Percentiles rank a stretch among this genome's conserved stretches.
These are phyloP conservation scores for Solanum sejunctum DNA, from an alignment of 257 asterid species.

Conservation along the genomic window DNA sequence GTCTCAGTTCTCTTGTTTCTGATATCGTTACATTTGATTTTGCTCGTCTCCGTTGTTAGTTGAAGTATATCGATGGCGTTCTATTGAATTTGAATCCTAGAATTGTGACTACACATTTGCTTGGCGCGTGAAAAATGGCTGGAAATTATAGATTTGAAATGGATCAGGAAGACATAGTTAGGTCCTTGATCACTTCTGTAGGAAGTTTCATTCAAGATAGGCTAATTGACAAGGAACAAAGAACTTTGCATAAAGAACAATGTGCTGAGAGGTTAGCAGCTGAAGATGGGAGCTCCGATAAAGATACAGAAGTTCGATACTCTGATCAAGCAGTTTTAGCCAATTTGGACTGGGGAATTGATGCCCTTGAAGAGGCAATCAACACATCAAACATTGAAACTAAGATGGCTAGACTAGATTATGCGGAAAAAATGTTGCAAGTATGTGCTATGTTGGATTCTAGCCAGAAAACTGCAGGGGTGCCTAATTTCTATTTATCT, in stretches of 20 bases:
- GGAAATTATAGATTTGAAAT: constrained; percentile 40
- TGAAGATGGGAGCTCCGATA: constrained; percentile 31
- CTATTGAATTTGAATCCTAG: not conserved
- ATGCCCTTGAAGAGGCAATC: constrained; percentile 79
- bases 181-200: constrained; percentile 29
- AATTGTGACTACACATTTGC: not conserved
- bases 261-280: constrained; percentile 83
- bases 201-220: constrained; percentile 59
- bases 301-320: constrained; percentile 38
- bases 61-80: not conserved
- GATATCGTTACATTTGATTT: not conserved
- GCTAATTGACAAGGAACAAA: constrained; percentile 33
- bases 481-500: constrained; percentile 66
- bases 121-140: constrained; percentile 10
- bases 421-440: constrained; percentile 75
- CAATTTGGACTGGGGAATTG: constrained; percentile 82
- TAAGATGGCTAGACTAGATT: constrained; percentile 58
- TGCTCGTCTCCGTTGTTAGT: not conserved
- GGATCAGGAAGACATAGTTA: constrained; percentile 52
- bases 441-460: constrained; percentile 69
- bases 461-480: constrained; percentile 55
- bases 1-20: not conserved
- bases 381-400: constrained; percentile 53
- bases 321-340: constrained; percentile 84
- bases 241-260: constrained; percentile 52